Evolutionary conservation across 176 grass and related monocot genomes (phyloP).

Genomic region (Cenchrus fungigraminus): DNA sequence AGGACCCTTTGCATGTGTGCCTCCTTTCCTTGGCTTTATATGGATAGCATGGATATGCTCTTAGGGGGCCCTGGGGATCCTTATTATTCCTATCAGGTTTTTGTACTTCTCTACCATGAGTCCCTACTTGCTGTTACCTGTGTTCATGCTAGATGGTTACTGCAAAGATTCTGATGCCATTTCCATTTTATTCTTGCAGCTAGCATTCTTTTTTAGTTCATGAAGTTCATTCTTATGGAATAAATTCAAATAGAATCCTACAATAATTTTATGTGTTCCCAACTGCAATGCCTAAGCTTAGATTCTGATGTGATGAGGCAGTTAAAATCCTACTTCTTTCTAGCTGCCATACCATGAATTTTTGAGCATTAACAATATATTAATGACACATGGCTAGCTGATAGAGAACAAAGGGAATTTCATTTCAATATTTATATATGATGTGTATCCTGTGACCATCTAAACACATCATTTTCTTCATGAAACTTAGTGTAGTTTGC

Average conservation of each 20-base stretch:
- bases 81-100: slow-evolving; percentile 57
- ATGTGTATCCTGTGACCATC: background rate
- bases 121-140: background rate
- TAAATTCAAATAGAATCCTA: slow-evolving; percentile 3
- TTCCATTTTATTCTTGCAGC: slow-evolving; percentile 3
- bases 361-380: background rate
- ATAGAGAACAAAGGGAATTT: slow-evolving; percentile 26
- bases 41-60: slow-evolving; percentile 62
- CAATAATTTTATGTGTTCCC: slow-evolving; percentile 7
- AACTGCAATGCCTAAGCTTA: slow-evolving; percentile 14
- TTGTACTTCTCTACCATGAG: slow-evolving; percentile 55
- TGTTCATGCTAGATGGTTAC: slow-evolving; percentile 33
- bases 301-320: slow-evolving; percentile 11
- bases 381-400: slow-evolving; percentile 32
- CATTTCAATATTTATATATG: slow-evolving; percentile 6
- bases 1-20: slow-evolving; percentile 49
- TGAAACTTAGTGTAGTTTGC: slow-evolving; percentile 35
- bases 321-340: slow-evolving; percentile 1
- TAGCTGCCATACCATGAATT: background rate
- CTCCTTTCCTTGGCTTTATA: slow-evolving; percentile 64
- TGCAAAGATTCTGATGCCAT: slow-evolving; percentile 8
- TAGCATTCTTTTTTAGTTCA: background rate
- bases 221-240: background rate
- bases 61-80: slow-evolving; percentile 33
- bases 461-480: slow-evolving; percentile 32